Conservation (phyloP, 495 filamentous ascomycete species). For the Tuber indicum region DNA sequence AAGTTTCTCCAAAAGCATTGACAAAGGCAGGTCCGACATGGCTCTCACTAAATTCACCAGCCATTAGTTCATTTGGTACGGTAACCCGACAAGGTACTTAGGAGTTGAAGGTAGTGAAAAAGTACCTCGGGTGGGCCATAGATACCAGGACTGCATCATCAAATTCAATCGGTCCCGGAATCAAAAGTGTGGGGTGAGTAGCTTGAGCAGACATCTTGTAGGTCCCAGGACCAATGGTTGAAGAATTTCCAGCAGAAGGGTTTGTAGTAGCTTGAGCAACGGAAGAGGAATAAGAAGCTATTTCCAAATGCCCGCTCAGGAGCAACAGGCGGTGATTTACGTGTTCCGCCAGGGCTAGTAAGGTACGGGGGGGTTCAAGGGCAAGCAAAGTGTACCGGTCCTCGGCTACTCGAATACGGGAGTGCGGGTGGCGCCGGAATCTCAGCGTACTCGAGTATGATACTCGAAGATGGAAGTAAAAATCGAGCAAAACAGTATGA, state of each 20-base stretch:
- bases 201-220: slow-evolving; percentile 37
- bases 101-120: slow-evolving; percentile 14
- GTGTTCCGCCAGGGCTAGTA: slow-evolving; percentile 24
- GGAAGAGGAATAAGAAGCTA: not conserved
- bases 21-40: slow-evolving; percentile 87
- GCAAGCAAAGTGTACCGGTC: not conserved
- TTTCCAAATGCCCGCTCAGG: slow-evolving; percentile 24
- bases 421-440: not conserved
- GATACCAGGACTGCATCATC: slow-evolving; percentile 93
- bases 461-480: too few species aligned
- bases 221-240: not conserved
- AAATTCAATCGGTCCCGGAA: slow-evolving; percentile 96
- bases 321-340: slow-evolving; percentile 36
- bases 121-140: slow-evolving; percentile 92
- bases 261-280: slow-evolving; percentile 16
- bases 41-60: slow-evolving; percentile 59
- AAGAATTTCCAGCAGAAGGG: slow-evolving; percentile 8
- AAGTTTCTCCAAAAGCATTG: slow-evolving; percentile 78
- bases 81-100: not conserved
- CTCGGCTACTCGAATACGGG: not conserved
- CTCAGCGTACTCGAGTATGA: not conserved
- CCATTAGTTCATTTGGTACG: slow-evolving; percentile 3
- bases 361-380: slow-evolving; percentile 1
- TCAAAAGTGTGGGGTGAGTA: slow-evolving; percentile 55
- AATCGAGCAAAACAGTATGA: too few species aligned